Evolutionary conservation across 495 filamentous ascomycete genomes (phyloP).

Genomic region (Penicillium pancosmium): DNA sequence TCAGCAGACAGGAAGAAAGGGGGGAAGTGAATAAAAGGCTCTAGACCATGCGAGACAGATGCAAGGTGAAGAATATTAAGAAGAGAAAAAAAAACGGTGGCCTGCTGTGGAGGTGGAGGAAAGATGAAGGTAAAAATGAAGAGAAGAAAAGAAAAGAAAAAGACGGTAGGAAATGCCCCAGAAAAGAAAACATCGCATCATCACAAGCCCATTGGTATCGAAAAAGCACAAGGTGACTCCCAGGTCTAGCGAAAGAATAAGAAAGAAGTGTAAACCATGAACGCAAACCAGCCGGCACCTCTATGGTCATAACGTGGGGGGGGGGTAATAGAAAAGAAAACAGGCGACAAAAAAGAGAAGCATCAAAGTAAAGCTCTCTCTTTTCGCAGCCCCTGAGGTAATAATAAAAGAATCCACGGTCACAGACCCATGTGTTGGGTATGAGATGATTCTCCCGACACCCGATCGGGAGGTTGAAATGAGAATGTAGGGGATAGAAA

Average conservation of each 20-base stretch:
- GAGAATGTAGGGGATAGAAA: constrained; percentile 5
- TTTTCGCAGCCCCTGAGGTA: constrained; percentile 26
- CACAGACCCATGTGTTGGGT: constrained; percentile 19
- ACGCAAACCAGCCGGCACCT: constrained; percentile 48
- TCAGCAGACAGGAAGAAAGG: constrained; percentile 7
- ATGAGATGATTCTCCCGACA: constrained; percentile 13
- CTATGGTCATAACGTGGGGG: constrained; percentile 48
- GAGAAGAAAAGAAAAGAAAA: constrained; percentile 23
- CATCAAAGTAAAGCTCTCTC: constrained; percentile 18
- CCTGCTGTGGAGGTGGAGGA: constrained; percentile 11
- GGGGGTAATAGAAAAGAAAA: constrained; percentile 22
- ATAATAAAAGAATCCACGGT: constrained; percentile 14
- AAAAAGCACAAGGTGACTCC: constrained; percentile 38
- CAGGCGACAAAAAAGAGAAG: constrained; percentile 13
- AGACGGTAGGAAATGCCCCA: constrained; percentile 14
- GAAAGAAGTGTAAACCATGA: constrained; percentile 36
- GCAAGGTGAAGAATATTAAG: constrained; percentile 21
- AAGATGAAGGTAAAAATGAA: constrained; percentile 14
- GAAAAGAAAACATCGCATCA: constrained; percentile 31
- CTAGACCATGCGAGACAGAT: constrained; percentile 25
- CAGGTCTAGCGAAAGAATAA: constrained; percentile 46
- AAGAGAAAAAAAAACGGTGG: constrained; percentile 18
- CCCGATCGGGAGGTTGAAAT: constrained; percentile 13
- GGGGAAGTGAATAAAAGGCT: constrained; percentile 11
- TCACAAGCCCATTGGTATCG: constrained; percentile 39